Conservation (phyloP, 176 grass and related monocot species). For the Avena insularis region DNA sequence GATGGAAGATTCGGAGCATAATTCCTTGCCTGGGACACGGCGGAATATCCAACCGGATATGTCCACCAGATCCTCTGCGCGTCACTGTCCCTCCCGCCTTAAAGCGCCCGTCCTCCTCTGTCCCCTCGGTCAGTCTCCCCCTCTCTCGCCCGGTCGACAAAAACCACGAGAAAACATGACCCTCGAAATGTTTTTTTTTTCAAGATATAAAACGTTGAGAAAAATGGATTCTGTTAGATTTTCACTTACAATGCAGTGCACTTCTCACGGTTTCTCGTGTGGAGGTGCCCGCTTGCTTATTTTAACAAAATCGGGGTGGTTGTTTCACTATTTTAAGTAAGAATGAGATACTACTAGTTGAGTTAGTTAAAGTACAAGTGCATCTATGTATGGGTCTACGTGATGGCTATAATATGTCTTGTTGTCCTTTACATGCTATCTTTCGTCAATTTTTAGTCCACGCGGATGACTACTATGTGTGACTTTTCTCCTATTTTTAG, state of each 20-base stretch:
- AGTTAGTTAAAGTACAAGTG: neutral
- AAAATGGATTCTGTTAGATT: accelerated
- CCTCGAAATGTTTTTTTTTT: too few species aligned
- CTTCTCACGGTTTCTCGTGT: neutral
- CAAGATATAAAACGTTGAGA: too few species aligned
- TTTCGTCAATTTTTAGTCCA: neutral
- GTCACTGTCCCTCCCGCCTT: slow-evolving; percentile 1
- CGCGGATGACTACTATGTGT: accelerated
- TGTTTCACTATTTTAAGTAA: neutral
- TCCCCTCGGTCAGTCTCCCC: neutral
- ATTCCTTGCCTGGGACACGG: slow-evolving; percentile 29
- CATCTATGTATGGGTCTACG: too few species aligned
- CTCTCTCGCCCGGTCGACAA: neutral
- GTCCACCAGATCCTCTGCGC: slow-evolving; percentile 53
- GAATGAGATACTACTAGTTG: too few species aligned
- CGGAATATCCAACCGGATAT: slow-evolving; percentile 57
- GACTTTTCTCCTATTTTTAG: neutral
- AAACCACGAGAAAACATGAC: neutral
- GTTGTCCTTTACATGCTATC: neutral
- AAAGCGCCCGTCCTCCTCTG: neutral
- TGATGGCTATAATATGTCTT: neutral
- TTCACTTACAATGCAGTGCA: neutral
- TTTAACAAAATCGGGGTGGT: neutral
- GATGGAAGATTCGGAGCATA: slow-evolving; percentile 57
- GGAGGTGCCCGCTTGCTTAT: accelerated